phyloP scores from a whole-genome alignment of 306 rosid genomes.

The Glycine soja region DNA sequence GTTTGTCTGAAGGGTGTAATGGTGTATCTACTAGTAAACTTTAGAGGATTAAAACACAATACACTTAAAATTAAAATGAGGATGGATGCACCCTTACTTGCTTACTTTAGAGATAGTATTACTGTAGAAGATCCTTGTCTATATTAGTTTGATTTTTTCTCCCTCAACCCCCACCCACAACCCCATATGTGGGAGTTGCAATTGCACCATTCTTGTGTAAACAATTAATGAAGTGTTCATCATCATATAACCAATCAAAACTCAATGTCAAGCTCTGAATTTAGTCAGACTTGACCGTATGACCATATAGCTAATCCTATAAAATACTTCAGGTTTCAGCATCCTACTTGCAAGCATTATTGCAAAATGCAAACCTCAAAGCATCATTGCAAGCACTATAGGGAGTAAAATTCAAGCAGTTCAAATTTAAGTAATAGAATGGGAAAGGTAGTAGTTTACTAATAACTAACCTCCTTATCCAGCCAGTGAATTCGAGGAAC shows the following conservation, averaged over 20 bases:
- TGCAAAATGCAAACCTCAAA: background rate
- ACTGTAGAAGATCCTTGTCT: background rate
- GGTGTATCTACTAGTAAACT: background rate
- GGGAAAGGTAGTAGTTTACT: background rate
- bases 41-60: background rate
- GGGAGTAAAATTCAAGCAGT: constrained; percentile 16
- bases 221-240: background rate
- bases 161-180: background rate
- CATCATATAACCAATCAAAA: constrained; percentile 10
- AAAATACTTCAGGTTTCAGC: constrained; percentile 30
- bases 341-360: constrained; percentile 27
- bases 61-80: background rate
- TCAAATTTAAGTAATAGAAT: background rate
- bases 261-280: constrained; percentile 14
- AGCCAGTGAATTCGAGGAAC: constrained; percentile 71
- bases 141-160: background rate
- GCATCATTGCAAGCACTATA: constrained; percentile 11
- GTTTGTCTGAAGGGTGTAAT: constrained; percentile 3
- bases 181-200: background rate
- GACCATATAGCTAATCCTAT: constrained; percentile 6
- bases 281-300: constrained; percentile 12
- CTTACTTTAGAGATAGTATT: background rate
- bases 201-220: constrained; percentile 3
- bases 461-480: constrained; percentile 57
- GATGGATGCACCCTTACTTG: background rate